Percentiles rank a stretch among this genome's conserved stretches.
These are phyloP conservation scores for Termitomyces sp. DNA, from an alignment of 1,284 basidiomycete species.

Conservation along the genomic window DNA sequence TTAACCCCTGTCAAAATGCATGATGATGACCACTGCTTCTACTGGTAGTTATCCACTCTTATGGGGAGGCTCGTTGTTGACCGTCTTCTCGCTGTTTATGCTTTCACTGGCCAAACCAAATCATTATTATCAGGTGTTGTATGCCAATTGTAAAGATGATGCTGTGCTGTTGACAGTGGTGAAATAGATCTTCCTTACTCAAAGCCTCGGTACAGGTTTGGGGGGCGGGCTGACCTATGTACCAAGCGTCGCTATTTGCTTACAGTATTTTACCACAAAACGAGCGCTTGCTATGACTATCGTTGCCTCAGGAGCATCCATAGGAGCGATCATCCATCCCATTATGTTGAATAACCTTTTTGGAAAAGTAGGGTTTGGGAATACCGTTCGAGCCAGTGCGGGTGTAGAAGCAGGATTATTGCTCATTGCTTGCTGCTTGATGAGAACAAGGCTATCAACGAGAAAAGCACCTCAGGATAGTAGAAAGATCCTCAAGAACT, in stretches of 20 bases:
- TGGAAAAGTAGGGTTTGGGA: conserved; percentile 25
- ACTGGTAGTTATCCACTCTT: conserved; percentile 13
- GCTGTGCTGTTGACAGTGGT: too few species aligned
- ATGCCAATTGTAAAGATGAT: too few species aligned
- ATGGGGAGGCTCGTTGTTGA: conserved; percentile 17
- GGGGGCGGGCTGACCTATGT: conserved; percentile 12
- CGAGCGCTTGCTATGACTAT: conserved; percentile 33
- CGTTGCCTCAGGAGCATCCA: conserved; percentile 18
- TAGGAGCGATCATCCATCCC: conserved; percentile 10
- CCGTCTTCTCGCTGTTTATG: conserved; percentile 22
- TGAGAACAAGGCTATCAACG: conserved; percentile 21
- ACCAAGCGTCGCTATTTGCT: conserved; percentile 27
- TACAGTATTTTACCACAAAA: conserved; percentile 27
- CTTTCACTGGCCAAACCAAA: conserved; percentile 21
- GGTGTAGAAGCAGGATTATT: conserved; percentile 20
- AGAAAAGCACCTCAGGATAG: conserved; percentile 7
- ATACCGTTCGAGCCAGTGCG: conserved; percentile 25
- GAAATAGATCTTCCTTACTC: conserved; percentile 10
- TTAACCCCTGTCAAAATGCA: background rate
- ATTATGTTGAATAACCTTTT: conserved; percentile 21
- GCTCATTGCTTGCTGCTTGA: conserved; percentile 24
- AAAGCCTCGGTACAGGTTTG: conserved; percentile 9
- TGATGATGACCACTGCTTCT: background rate
- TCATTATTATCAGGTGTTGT: conserved; percentile 23
- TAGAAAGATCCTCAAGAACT: conserved; percentile 6